Percentiles rank a stretch among this genome's conserved stretches.
These are phyloP conservation scores for Schizonepeta tenuifolia DNA, from an alignment of 257 asterid species.

Conservation along the genomic window DNA sequence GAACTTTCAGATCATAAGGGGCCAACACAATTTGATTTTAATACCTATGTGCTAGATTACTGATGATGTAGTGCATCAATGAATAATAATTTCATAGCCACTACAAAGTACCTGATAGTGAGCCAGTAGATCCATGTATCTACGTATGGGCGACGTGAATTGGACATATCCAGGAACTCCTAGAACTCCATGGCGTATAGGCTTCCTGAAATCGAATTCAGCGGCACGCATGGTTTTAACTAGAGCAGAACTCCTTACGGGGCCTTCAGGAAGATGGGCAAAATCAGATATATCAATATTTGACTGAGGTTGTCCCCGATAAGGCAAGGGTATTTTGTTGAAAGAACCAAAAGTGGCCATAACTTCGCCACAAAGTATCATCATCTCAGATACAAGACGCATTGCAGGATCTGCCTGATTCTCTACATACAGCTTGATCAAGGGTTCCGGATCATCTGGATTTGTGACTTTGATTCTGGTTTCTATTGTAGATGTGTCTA, in stretches of 20 bases:
- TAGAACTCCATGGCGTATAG: constrained; percentile 84
- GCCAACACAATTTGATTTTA: constrained; percentile 16
- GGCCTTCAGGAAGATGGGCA: constrained; percentile 97
- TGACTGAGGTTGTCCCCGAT: constrained; percentile 97
- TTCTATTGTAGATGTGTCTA: constrained; percentile 79
- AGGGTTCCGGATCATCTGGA: constrained; percentile 93
- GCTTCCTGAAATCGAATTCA: constrained; percentile 93
- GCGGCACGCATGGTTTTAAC: constrained; percentile 90
- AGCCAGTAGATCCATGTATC: constrained; percentile 94
- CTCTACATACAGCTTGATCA: constrained; percentile 85
- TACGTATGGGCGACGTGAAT: constrained; percentile 94
- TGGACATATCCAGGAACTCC: constrained; percentile 99
- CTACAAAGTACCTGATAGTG: constrained; percentile 77
- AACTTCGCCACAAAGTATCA: constrained; percentile 98
- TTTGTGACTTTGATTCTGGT: constrained; percentile 80
- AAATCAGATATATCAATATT: constrained; percentile 75
- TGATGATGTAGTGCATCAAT: constrained; percentile 9
- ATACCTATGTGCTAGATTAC: constrained; percentile 9
- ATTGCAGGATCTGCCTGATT: constrained; percentile 93
- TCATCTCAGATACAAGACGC: constrained; percentile 96
- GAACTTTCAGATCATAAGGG: constrained; percentile 4
- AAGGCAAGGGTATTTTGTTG: constrained; percentile 81
- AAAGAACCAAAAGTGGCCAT: constrained; percentile 82
- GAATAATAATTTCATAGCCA: constrained; percentile 21
- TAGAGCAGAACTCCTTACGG: constrained; percentile 83